Evolutionary conservation across 345 rosid genomes (phyloP).

Genomic region (Odontarrhena argentea): DNA sequence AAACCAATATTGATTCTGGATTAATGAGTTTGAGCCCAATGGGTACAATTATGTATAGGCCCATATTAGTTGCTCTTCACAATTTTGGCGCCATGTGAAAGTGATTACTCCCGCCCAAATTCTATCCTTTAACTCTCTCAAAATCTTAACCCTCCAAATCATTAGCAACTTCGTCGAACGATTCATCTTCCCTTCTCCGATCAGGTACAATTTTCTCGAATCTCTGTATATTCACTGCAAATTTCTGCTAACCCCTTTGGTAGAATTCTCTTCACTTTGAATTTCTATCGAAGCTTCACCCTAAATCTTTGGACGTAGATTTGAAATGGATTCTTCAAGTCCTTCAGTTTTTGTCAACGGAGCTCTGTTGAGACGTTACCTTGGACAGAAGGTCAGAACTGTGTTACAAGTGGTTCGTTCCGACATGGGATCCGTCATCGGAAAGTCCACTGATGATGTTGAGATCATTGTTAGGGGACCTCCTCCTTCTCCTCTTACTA

Average conservation of each 20-base stretch:
- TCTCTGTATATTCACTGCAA: background rate
- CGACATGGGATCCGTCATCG: conserved; percentile 55
- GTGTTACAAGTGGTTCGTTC: conserved; percentile 67
- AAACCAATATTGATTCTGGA: too few relatives aligned
- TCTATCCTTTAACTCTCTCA: background rate
- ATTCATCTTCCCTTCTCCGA: conserved; percentile 29
- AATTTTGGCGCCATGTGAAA: conserved; percentile 30
- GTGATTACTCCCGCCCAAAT: conserved; percentile 29
- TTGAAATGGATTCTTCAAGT: conserved; percentile 68
- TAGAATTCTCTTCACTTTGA: background rate
- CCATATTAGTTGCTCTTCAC: too few relatives aligned
- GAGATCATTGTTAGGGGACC: conserved; percentile 66
- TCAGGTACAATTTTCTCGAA: background rate
- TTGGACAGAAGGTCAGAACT: conserved; percentile 70
- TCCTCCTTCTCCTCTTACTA: conserved; percentile 53
- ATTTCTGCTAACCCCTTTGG: background rate
- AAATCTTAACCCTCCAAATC: background rate
- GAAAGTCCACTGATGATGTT: conserved; percentile 70
- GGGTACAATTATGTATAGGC: too few relatives aligned
- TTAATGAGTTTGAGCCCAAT: too few relatives aligned
- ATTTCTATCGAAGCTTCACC: background rate
- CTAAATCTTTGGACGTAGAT: conserved; percentile 14
- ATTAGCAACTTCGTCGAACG: conserved; percentile 12
- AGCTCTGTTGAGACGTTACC: conserved; percentile 51
- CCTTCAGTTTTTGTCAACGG: conserved; percentile 92